phyloP scores from a whole-genome alignment of 352 stramenopile genomes.

The Phytophthora macrochlamydospora region DNA sequence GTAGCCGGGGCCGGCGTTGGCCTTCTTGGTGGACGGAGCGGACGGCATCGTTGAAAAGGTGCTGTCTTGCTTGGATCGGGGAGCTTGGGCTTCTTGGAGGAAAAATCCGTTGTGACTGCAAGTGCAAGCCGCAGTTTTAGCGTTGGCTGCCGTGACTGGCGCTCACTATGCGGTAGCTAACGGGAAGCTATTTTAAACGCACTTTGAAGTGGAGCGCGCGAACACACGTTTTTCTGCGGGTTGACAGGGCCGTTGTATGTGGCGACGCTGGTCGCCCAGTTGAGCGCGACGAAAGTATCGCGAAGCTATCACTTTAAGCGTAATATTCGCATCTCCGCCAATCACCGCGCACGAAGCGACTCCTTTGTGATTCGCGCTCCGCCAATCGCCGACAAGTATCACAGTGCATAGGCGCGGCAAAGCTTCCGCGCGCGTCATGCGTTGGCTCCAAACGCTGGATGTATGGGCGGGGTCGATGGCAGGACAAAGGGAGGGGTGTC shows the following conservation, averaged over 20 bases:
- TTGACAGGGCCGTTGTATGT: conserved; percentile 3
- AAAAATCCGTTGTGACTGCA: conserved; percentile 50
- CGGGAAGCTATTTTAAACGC: conserved; percentile 33
- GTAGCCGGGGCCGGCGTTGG: conserved; percentile 72
- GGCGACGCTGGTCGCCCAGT: not conserved
- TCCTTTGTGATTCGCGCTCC: conserved; percentile 1
- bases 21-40: conserved; percentile 63
- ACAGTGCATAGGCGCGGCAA: conserved; percentile 7
- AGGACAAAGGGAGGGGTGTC: conserved; percentile 44
- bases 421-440: conserved; percentile 12
- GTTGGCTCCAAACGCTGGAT: conserved; percentile 25
- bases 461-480: conserved; percentile 31
- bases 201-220: conserved; percentile 11
- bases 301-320: not conserved
- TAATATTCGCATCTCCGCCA: conserved; percentile 29
- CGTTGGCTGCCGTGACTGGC: conserved; percentile 14
- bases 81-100: conserved; percentile 23
- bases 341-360: conserved; percentile 36
- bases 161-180: conserved; percentile 20
- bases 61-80: conserved; percentile 3
- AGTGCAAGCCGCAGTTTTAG: not conserved
- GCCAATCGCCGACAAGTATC: conserved; percentile 22
- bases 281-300: conserved; percentile 3
- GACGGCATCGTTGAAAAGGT: conserved; percentile 47
- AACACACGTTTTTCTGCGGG: not conserved